Conservation (phyloP, 2,329 filamentous ascomycete species). For the Torrubiella hemipterigena region DNA sequence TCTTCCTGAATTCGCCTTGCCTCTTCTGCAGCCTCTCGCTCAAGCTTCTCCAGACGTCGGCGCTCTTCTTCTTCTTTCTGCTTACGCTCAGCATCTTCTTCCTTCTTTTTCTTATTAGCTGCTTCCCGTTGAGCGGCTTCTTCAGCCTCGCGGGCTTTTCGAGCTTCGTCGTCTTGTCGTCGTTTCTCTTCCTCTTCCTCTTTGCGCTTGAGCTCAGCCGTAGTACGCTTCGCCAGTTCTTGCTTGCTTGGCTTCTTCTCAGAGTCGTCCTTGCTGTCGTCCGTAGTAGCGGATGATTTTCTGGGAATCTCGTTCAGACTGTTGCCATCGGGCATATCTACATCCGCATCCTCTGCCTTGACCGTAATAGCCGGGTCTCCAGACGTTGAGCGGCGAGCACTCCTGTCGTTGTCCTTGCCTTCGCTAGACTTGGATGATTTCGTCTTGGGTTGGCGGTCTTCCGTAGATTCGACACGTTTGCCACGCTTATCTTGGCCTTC, state of each 20-base stretch:
- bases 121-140: constrained; percentile 23
- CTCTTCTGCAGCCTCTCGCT: constrained; percentile 35
- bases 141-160: constrained; percentile 20
- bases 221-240: constrained; percentile 11
- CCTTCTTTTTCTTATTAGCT: constrained; percentile 25
- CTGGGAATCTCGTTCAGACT: constrained; percentile 16
- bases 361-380: constrained; percentile 41
- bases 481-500: constrained; percentile 37
- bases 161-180: constrained; percentile 11
- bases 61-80: constrained; percentile 35
- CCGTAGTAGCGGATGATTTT: too few relatives aligned
- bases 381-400: constrained; percentile 25
- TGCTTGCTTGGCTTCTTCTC: constrained; percentile 13
- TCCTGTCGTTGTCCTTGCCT: constrained; percentile 28
- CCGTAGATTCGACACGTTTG: constrained; percentile 30
- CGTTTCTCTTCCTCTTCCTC: constrained; percentile 14
- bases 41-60: constrained; percentile 28
- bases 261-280: constrained; percentile 19
- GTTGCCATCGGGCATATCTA: constrained; percentile 43
- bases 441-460: constrained; percentile 32
- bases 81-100: constrained; percentile 22
- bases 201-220: constrained; percentile 10
- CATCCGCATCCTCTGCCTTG: constrained; percentile 43
- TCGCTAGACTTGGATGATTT: constrained; percentile 21
- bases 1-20: constrained; percentile 39